Percentiles rank a stretch among this genome's conserved stretches.
Conservation (phyloP, 2,329 filamentous ascomycete genomes). For the Aspergillus melleus region DNA sequence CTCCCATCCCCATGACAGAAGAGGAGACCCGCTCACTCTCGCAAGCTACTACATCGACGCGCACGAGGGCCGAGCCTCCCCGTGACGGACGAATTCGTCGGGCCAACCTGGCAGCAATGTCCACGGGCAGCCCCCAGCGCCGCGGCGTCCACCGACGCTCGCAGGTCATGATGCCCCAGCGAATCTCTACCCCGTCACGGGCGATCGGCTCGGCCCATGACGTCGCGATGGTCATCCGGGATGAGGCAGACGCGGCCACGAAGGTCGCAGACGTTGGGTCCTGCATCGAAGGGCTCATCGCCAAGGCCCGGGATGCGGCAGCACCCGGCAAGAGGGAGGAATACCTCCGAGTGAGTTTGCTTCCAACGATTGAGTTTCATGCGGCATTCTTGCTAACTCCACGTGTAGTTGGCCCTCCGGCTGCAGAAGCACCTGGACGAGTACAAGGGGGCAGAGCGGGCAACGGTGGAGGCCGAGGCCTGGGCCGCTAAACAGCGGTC, state of each 20-base stretch:
- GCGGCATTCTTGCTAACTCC: neutral
- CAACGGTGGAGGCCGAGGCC: slow-evolving; percentile 12
- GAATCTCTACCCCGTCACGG: neutral
- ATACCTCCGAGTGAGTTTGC: slow-evolving; percentile 18
- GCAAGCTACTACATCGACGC: slow-evolving; percentile 19
- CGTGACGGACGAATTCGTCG: slow-evolving; percentile 9
- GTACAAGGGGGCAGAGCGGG: slow-evolving; percentile 12
- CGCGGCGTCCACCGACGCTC: neutral
- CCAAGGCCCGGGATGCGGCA: slow-evolving; percentile 9
- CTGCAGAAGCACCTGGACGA: slow-evolving; percentile 19
- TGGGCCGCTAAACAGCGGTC: slow-evolving; percentile 8
- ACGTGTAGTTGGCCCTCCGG: slow-evolving; percentile 13
- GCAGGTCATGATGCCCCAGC: neutral
- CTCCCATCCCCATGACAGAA: slow-evolving; percentile 1
- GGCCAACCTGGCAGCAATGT: slow-evolving; percentile 10
- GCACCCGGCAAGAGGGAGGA: slow-evolving; percentile 13
- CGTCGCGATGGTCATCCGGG: neutral
- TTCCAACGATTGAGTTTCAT: neutral
- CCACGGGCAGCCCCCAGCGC: slow-evolving; percentile 19
- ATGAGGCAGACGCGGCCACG: neutral
- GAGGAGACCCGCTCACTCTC: slow-evolving; percentile 16
- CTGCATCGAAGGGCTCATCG: slow-evolving; percentile 16
- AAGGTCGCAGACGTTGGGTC: slow-evolving; percentile 1
- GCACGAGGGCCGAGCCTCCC: slow-evolving; percentile 12
- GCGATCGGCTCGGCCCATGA: neutral